Evolutionary conservation across 2,329 filamentous ascomycete species (phyloP).

Genomic region (Penicillium sp.): DNA sequence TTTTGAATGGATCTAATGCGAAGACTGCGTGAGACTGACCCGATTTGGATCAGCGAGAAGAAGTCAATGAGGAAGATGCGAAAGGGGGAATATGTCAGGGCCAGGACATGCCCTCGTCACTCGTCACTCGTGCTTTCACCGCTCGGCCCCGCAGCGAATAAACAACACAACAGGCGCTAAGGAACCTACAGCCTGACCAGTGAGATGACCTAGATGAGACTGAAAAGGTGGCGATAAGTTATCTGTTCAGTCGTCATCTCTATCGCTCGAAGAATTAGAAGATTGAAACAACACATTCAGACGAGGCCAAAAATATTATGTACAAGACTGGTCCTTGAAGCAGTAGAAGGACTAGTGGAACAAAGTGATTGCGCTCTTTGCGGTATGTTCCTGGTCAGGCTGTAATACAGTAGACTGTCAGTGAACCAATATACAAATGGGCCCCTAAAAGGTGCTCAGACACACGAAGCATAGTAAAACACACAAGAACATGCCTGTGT

Average conservation of each 20-base stretch:
- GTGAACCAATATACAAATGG: background rate
- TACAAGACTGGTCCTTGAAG: too few relatives aligned
- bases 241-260: too few relatives aligned
- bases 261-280: too few relatives aligned
- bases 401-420: background rate
- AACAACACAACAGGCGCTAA: background rate
- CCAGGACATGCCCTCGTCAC: too few relatives aligned
- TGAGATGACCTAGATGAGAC: too few relatives aligned
- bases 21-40: conserved; percentile 2
- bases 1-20: background rate
- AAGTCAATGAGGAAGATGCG: conserved; percentile 1
- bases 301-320: too few relatives aligned
- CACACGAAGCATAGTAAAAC: background rate
- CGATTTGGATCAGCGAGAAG: conserved; percentile 2
- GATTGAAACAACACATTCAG: background rate
- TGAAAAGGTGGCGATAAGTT: too few relatives aligned
- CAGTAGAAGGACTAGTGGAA: too few relatives aligned
- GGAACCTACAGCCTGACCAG: background rate
- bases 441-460: background rate
- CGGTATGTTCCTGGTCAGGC: too few relatives aligned
- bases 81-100: background rate
- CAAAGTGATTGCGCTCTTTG: too few relatives aligned
- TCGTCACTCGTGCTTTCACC: conserved; percentile 9
- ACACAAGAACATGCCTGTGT: background rate
- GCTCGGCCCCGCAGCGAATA: conserved; percentile 20